Conservation (phyloP, 257 asterid genomes). For the Mentha longifolia region DNA sequence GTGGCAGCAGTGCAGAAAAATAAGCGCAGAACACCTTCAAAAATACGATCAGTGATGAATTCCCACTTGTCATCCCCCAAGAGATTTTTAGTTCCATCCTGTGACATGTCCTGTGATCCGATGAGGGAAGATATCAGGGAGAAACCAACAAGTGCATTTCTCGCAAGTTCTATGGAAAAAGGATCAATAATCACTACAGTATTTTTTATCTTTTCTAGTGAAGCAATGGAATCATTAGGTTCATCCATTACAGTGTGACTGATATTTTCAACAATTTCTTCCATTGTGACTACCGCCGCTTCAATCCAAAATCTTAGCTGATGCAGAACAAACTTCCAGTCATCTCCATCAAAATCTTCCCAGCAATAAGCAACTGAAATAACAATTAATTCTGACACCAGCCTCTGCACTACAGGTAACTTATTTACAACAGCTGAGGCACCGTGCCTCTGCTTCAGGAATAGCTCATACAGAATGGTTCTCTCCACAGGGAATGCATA, state of each 20-base stretch:
- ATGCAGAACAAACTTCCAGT: slow-evolving; percentile 85
- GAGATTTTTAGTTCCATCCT: slow-evolving; percentile 43
- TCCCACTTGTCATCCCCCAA: slow-evolving; percentile 78
- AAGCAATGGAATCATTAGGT: slow-evolving; percentile 46
- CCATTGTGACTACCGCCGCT: slow-evolving; percentile 76
- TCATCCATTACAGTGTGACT: slow-evolving; percentile 49
- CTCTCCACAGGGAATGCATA: slow-evolving; percentile 58
- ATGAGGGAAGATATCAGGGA: slow-evolving; percentile 56
- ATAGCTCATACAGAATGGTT: slow-evolving; percentile 62
- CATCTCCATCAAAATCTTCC: slow-evolving; percentile 85
- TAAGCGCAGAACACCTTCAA: slow-evolving; percentile 87
- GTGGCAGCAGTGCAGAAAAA: slow-evolving; percentile 82
- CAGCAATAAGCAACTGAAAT: slow-evolving; percentile 90
- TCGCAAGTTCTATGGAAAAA: slow-evolving; percentile 65
- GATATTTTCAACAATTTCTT: slow-evolving; percentile 81
- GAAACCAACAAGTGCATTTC: slow-evolving; percentile 81
- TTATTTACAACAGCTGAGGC: slow-evolving; percentile 71
- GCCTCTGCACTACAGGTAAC: slow-evolving; percentile 70
- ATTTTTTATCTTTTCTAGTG: slow-evolving; percentile 51
- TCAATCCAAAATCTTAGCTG: slow-evolving; percentile 92
- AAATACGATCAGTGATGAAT: slow-evolving; percentile 65
- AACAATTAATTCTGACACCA: slow-evolving; percentile 71
- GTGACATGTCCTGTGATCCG: slow-evolving; percentile 49
- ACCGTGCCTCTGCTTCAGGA: slow-evolving; percentile 80
- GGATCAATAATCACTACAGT: slow-evolving; percentile 50